Evolutionary conservation across 495 filamentous ascomycete genomes (phyloP).

Genomic region (Hypoxylon lienhwacheense): DNA sequence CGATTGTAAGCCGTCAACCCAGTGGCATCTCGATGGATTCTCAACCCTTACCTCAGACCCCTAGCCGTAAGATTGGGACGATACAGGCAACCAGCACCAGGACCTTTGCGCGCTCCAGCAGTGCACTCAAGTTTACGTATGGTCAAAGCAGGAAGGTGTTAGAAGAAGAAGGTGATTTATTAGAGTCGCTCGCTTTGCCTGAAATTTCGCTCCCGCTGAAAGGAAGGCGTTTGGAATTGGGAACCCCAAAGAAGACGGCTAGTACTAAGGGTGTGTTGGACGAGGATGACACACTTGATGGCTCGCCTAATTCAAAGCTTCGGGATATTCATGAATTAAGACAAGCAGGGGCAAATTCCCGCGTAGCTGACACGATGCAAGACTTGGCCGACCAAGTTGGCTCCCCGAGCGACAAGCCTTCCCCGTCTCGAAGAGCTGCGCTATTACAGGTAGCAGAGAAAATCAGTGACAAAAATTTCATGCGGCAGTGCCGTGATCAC

Average conservation of each 20-base stretch:
- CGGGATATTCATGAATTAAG: conserved; percentile 78
- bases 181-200: conserved; percentile 33
- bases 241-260: conserved; percentile 38
- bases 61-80: conserved; percentile 16
- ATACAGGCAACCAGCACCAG: conserved; percentile 22
- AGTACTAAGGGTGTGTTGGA: conserved; percentile 39
- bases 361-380: conserved; percentile 78
- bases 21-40: conserved; percentile 28
- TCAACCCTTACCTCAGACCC: conserved; percentile 27
- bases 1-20: conserved; percentile 17
- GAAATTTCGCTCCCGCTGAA: conserved; percentile 31
- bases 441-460: conserved; percentile 73
- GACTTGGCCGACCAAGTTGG: conserved; percentile 84
- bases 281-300: conserved; percentile 58
- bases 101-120: conserved; percentile 35
- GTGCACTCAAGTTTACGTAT: conserved; percentile 51
- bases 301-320: conserved; percentile 63
- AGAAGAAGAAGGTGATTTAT: conserved; percentile 43
- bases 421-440: conserved; percentile 52
- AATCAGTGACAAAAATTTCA: conserved; percentile 65
- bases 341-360: conserved; percentile 79
- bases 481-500: conserved; percentile 72
- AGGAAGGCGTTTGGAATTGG: conserved; percentile 46
- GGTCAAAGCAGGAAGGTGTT: conserved; percentile 53
- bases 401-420: conserved; percentile 50